Evolutionary conservation across 2,329 filamentous ascomycete genomes (phyloP).

Genomic region (Beauveria rudraprayagi): DNA sequence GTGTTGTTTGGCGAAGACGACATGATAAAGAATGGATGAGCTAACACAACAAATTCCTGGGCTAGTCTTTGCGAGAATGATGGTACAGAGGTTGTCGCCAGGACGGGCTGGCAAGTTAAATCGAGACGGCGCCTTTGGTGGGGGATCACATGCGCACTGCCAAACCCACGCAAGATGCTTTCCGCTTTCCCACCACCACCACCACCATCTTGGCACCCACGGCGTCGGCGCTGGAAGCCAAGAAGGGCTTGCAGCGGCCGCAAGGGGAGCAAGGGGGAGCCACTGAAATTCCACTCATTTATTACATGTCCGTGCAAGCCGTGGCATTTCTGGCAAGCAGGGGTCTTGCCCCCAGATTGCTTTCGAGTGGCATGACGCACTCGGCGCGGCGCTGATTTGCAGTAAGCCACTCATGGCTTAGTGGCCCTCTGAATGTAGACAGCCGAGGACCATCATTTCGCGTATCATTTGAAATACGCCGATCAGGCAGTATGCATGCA

Average conservation of each 20-base stretch:
- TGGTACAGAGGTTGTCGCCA: background rate
- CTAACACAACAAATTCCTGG: background rate
- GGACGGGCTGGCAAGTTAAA: constrained; percentile 5
- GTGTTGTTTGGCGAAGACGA: constrained; percentile 26
- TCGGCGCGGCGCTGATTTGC: constrained; percentile 5
- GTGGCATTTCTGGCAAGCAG: constrained; percentile 13
- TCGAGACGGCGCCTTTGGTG: background rate
- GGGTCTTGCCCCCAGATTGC: constrained; percentile 26
- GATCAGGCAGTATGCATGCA: background rate
- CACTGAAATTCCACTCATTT: background rate
- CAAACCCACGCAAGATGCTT: background rate
- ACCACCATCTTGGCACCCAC: background rate
- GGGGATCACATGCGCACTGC: constrained; percentile 9
- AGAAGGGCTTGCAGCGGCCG: constrained; percentile 3
- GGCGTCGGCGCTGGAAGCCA: background rate
- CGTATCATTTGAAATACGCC: background rate
- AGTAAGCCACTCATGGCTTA: background rate
- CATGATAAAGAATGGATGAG: background rate
- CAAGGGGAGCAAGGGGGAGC: background rate
- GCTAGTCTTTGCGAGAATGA: background rate
- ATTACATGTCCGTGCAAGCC: background rate
- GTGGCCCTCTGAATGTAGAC: background rate
- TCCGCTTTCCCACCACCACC: background rate
- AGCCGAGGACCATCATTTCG: background rate
- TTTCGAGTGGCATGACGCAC: constrained; percentile 15